phyloP scores from a whole-genome alignment of 805 yeast species.

The Lipomyces sp. region DNA sequence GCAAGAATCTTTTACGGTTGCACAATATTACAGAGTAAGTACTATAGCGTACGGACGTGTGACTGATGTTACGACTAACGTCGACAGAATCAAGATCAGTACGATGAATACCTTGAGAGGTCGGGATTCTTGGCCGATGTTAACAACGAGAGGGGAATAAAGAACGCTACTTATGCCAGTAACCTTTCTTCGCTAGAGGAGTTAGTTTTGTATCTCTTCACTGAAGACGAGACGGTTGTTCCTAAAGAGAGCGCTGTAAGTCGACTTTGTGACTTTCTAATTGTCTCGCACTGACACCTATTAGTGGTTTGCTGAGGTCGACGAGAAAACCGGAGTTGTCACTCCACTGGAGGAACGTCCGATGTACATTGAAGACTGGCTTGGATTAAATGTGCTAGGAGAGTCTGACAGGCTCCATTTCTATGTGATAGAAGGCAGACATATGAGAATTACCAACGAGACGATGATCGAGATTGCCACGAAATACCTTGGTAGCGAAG shows the following conservation, averaged over 20 bases:
- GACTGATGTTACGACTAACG: not conserved
- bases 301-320: constrained; percentile 58
- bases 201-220: constrained; percentile 64
- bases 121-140: constrained; percentile 66
- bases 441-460: constrained; percentile 66
- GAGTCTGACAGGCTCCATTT: constrained; percentile 54
- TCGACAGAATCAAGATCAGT: constrained; percentile 53
- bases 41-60: not conserved
- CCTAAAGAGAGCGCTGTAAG: constrained; percentile 72
- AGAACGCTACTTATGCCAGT: constrained; percentile 50
- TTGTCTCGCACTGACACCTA: not conserved
- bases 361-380: constrained; percentile 57
- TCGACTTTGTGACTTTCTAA: not conserved
- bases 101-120: constrained; percentile 58
- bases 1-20: constrained; percentile 66
- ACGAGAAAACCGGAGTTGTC: constrained; percentile 50
- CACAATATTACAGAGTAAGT: constrained; percentile 67
- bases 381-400: constrained; percentile 62
- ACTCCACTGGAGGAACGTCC: constrained; percentile 57
- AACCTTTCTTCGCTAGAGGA: constrained; percentile 54
- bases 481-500: constrained; percentile 50
- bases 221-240: constrained; percentile 66
- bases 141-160: constrained; percentile 60
- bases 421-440: constrained; percentile 58
- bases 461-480: constrained; percentile 53